phyloP scores from a whole-genome alignment of 2,329 filamentous ascomycete species.

The Diaporthe vexans region DNA sequence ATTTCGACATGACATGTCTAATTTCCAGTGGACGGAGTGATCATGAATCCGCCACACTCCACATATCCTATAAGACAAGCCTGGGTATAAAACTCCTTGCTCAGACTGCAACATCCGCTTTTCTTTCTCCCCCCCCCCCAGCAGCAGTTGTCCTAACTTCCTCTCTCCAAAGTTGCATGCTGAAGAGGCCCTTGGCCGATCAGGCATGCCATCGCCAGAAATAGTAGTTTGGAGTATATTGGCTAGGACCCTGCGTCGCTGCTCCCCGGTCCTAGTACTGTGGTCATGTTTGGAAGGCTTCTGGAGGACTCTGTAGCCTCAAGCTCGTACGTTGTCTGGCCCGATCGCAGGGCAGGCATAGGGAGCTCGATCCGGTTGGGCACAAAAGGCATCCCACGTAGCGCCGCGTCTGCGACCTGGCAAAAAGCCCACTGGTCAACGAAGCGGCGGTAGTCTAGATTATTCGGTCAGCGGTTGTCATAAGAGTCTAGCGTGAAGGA shows the following conservation, averaged over 20 bases:
- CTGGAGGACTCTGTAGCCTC: slow-evolving; percentile 20
- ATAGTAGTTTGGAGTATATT: not conserved
- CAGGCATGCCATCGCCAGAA: not conserved
- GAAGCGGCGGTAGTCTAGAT: slow-evolving; percentile 61
- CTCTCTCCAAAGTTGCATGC: not conserved
- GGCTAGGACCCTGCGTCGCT: not conserved
- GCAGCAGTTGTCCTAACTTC: too few species aligned
- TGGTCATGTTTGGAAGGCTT: slow-evolving; percentile 45
- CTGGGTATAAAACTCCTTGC: slow-evolving; percentile 29
- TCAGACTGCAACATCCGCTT: not conserved
- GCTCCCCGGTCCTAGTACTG: slow-evolving; percentile 49
- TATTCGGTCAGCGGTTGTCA: slow-evolving; percentile 24
- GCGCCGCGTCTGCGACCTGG: slow-evolving; percentile 62
- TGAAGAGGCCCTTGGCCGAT: not conserved
- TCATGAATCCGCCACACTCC: not conserved
- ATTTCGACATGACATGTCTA: not conserved
- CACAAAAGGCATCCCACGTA: slow-evolving; percentile 61
- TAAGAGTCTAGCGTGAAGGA: not conserved
- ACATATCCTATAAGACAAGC: slow-evolving; percentile 1
- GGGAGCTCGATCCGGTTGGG: slow-evolving; percentile 61
- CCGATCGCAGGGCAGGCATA: slow-evolving; percentile 60
- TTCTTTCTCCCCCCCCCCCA: too few species aligned
- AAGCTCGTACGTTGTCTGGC: slow-evolving; percentile 41
- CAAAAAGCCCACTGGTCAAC: slow-evolving; percentile 61
- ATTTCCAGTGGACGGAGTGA: not conserved